Evolutionary conservation across 257 asterid species (phyloP), one percentile per base, ranked within the genome.

Genomic region (Scutellaria baicalensis): DNA sequence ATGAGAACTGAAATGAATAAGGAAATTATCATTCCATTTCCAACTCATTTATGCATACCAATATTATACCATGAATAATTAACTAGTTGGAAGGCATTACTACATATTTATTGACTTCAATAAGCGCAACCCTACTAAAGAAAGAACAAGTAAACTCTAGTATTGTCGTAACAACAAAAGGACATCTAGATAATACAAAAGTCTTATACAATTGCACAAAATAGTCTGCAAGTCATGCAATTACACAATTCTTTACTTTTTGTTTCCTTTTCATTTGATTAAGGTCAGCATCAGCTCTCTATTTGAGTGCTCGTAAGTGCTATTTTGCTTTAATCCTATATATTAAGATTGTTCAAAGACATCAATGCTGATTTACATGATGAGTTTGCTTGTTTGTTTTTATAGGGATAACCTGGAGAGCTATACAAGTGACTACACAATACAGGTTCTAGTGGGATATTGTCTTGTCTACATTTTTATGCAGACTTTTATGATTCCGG

Each of bases 401-500:
- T 48, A 33, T 39, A 93, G 98, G 91, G 92, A 85, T 79, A 84
- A 93, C 68, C 84, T 93, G 87, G 98, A 90, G 90, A 90, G 84
- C 80, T 90, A 93, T 61, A 84, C 97, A 51, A 93, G 95, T 45
- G 98, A 93, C 84, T 93, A 93, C 81, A 90, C 98, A 3, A 3
- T 76, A 36, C 98, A 93, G 81, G 97, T 93, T 77, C 93, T 93
- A 21, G 83, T 93, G 38, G 96, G 98, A 39, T 93, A 93, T 81
- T 87, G 95, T 76, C 75, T 89, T 50, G 95, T 90, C 76, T 90
- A 90, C 91, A 84, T 93, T 58, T 93, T 88, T 76, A 93, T 93
- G 98, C 98, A 93, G 95, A 93, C 98, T 17, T 93, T 90, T 76
- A 93, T 93, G 98, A 93, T 93, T 65, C 98, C 98, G 0, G 97